These are phyloP conservation scores for Fraxinus albicans DNA, from an alignment of 305 asterid genomes.

Conservation along the genomic window DNA sequence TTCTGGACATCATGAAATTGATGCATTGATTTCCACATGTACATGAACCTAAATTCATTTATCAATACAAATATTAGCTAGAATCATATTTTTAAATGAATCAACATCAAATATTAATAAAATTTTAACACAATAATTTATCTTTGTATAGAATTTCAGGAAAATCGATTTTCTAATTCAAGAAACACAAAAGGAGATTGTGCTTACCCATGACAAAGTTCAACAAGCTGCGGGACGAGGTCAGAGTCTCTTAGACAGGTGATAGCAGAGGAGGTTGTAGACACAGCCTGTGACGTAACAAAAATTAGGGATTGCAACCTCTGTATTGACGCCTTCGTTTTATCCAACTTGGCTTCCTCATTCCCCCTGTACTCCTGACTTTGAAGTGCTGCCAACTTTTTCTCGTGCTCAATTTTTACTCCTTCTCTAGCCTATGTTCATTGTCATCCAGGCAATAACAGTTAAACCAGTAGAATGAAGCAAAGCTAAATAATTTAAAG, in stretches of 20 bases:
- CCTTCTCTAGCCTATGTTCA: conserved; percentile 81
- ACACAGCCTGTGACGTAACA: conserved; percentile 93
- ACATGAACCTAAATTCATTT: conserved; percentile 72
- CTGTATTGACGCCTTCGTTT: conserved; percentile 78
- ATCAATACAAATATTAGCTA: neutral
- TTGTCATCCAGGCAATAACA: conserved; percentile 17
- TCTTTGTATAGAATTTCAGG: neutral
- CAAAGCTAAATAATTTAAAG: neutral
- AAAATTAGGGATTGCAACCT: conserved; percentile 79
- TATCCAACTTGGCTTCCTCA: conserved; percentile 75
- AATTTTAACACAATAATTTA: neutral
- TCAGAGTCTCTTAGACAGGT: conserved; percentile 73
- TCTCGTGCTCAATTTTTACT: conserved; percentile 86
- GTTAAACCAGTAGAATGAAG: conserved; percentile 2
- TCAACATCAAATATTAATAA: neutral
- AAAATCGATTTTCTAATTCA: neutral
- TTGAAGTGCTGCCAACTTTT: conserved; percentile 75
- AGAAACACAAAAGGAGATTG: neutral
- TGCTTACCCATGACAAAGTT: conserved; percentile 91
- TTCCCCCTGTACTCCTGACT: conserved; percentile 72
- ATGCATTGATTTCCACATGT: conserved; percentile 98
- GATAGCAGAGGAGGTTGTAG: conserved; percentile 85
- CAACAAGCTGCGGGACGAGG: conserved; percentile 92
- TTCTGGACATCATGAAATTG: conserved; percentile 79
- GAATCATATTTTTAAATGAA: neutral